Conservation (phyloP, 345 rosid species). For the Melastoma malabathricum region DNA sequence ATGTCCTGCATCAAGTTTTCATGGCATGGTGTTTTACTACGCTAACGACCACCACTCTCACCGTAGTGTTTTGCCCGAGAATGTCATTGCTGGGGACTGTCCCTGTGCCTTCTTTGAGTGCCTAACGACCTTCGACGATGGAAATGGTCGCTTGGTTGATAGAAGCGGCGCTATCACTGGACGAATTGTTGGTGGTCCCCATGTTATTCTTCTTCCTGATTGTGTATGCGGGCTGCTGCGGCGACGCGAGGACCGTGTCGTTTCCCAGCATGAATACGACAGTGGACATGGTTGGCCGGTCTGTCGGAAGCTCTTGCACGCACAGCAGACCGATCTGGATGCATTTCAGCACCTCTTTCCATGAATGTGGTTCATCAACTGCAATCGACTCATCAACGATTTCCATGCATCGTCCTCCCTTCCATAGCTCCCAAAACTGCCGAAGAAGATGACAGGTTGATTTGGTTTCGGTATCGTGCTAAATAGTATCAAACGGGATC, state of each 20-base stretch:
- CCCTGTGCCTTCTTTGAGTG: no score
- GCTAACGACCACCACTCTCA: no score
- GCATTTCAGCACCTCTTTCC: constrained; percentile 26
- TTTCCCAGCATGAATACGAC: constrained; percentile 34
- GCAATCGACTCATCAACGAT: constrained; percentile 18
- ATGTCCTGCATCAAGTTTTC: no score
- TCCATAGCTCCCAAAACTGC: constrained; percentile 53
- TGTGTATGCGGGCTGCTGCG: constrained; percentile 35
- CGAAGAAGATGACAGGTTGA: not conserved
- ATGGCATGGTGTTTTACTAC: no score
- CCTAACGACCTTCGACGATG: constrained; percentile 1
- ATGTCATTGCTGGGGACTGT: no score
- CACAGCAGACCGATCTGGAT: constrained; percentile 49
- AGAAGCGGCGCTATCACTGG: constrained; percentile 13
- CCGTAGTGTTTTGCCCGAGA: no score
- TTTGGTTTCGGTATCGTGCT: no score
- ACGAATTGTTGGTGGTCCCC: not conserved
- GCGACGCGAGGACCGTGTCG: constrained; percentile 23
- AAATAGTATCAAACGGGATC: no score
- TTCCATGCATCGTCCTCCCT: constrained; percentile 16
- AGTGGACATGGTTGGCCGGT: constrained; percentile 36
- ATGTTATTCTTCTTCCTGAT: constrained; percentile 3
- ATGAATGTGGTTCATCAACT: constrained; percentile 8
- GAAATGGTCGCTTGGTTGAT: constrained; percentile 22
- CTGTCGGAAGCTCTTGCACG: constrained; percentile 38